A percentile compares a stretch with the other conserved stretches of the same genome.
phyloP scores from a whole-genome alignment of 352 stramenopile genomes.

The Pythium aquatile region DNA sequence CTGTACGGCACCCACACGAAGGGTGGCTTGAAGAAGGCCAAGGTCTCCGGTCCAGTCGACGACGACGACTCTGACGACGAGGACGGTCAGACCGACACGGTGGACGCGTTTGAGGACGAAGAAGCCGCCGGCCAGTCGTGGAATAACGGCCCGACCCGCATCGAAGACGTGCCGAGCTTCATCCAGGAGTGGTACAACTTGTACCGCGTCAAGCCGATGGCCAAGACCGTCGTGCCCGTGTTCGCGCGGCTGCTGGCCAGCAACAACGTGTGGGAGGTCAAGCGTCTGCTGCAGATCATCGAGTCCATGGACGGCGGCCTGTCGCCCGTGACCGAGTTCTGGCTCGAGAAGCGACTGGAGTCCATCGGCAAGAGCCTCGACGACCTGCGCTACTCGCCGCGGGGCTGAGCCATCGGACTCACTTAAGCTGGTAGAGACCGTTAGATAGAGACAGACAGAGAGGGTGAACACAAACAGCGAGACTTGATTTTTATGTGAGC shows the following conservation, averaged over 20 bases:
- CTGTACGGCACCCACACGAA: slow-evolving; percentile 26
- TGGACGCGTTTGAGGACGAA: slow-evolving; percentile 12
- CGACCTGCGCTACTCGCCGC: slow-evolving; percentile 44
- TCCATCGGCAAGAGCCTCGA: slow-evolving; percentile 53
- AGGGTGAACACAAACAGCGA: background rate
- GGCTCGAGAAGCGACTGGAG: slow-evolving; percentile 69
- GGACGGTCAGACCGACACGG: slow-evolving; percentile 20
- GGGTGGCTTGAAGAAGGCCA: slow-evolving; percentile 7
- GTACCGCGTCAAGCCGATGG: slow-evolving; percentile 56
- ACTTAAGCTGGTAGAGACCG: background rate
- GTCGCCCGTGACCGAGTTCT: slow-evolving; percentile 59
- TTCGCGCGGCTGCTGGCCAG: slow-evolving; percentile 52
- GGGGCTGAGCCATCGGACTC: background rate
- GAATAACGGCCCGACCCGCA: slow-evolving; percentile 37
- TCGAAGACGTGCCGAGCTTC: slow-evolving; percentile 69
- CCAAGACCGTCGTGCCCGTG: slow-evolving; percentile 77
- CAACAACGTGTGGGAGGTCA: slow-evolving; percentile 57
- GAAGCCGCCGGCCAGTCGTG: background rate
- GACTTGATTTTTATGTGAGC: background rate
- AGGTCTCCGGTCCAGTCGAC: slow-evolving; percentile 9
- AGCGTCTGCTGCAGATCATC: slow-evolving; percentile 71
- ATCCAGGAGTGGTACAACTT: slow-evolving; percentile 88
- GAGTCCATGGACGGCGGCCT: slow-evolving; percentile 73
- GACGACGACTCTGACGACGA: slow-evolving; percentile 32
- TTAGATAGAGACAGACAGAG: slow-evolving; percentile 6